A percentile compares a stretch with the other conserved stretches of the same genome.
These are phyloP conservation scores for Bryopsis sp. DNA, from an alignment of 139 green algal genomes.

Conservation along the genomic window DNA sequence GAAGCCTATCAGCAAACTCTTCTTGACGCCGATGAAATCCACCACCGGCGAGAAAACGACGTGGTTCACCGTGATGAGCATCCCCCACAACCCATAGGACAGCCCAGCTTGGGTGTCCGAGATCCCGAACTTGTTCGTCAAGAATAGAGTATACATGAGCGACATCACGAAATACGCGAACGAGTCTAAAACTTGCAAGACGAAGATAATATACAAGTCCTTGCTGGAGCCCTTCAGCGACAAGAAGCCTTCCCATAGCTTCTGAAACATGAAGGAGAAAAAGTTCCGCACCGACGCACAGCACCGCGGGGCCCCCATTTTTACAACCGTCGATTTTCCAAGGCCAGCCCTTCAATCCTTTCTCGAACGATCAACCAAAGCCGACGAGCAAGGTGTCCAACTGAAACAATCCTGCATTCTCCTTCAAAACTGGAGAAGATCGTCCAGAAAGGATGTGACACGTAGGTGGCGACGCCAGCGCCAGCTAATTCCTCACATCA, in stretches of 20 bases:
- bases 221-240: constrained; percentile 19
- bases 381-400: no score
- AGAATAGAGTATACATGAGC: constrained; percentile 33
- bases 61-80: constrained; percentile 27
- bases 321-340: no score
- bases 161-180: constrained; percentile 52
- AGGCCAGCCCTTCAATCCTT: no score
- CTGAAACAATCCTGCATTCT: no score
- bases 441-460: no score
- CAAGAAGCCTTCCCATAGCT: neutral
- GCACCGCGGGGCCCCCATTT: no score
- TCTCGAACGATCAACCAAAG: no score
- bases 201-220: constrained; percentile 44
- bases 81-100: constrained; percentile 48
- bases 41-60: constrained; percentile 31
- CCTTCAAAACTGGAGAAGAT: no score
- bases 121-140: constrained; percentile 46
- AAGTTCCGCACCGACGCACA: no score
- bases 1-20: constrained; percentile 17
- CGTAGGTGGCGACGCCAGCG: no score
- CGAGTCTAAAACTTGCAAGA: constrained; percentile 37
- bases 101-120: constrained; percentile 24
- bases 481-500: no score
- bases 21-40: constrained; percentile 29
- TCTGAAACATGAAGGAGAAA: no score